Percentiles rank a stretch among this genome's conserved stretches.
Evolutionary conservation across 306 rosid species (phyloP).

Genomic region (Inga leiocalycina): DNA sequence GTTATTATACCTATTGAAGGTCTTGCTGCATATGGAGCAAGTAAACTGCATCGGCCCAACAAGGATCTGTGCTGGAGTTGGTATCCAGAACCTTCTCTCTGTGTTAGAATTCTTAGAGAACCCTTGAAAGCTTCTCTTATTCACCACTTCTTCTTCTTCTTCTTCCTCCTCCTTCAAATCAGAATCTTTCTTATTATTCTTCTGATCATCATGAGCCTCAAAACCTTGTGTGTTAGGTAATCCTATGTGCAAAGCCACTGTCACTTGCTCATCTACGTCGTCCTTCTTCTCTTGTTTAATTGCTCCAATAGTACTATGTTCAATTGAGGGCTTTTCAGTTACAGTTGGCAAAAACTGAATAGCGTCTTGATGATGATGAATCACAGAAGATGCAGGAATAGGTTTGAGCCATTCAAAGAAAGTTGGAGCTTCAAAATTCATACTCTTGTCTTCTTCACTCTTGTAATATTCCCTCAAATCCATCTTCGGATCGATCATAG

Average conservation of each 20-base stretch:
- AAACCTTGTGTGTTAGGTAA: neutral
- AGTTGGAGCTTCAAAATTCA: neutral
- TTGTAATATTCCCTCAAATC: neutral
- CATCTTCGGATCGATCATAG: neutral
- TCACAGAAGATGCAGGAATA: neutral
- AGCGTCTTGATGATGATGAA: neutral
- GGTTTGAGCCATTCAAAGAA: slow-evolving; percentile 21
- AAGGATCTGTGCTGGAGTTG: slow-evolving; percentile 90
- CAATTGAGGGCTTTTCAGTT: neutral
- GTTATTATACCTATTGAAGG: slow-evolving; percentile 93
- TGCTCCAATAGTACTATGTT: neutral
- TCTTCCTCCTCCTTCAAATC: slow-evolving; percentile 3
- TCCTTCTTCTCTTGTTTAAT: slow-evolving; percentile 8
- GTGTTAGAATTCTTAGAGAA: slow-evolving; percentile 46
- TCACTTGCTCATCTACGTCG: neutral
- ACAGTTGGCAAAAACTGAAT: slow-evolving; percentile 3
- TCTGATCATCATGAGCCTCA: neutral
- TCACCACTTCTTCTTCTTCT: neutral
- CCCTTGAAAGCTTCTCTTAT: slow-evolving; percentile 40
- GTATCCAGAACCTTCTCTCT: slow-evolving; percentile 88
- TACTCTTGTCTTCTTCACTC: neutral
- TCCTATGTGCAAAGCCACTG: slow-evolving; percentile 23
- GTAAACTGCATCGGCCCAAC: slow-evolving; percentile 97
- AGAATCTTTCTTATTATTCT: neutral
- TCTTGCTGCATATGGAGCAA: slow-evolving; percentile 88